phyloP scores from a whole-genome alignment of 495 filamentous ascomycete genomes.

The Cercophora newfieldiana region DNA sequence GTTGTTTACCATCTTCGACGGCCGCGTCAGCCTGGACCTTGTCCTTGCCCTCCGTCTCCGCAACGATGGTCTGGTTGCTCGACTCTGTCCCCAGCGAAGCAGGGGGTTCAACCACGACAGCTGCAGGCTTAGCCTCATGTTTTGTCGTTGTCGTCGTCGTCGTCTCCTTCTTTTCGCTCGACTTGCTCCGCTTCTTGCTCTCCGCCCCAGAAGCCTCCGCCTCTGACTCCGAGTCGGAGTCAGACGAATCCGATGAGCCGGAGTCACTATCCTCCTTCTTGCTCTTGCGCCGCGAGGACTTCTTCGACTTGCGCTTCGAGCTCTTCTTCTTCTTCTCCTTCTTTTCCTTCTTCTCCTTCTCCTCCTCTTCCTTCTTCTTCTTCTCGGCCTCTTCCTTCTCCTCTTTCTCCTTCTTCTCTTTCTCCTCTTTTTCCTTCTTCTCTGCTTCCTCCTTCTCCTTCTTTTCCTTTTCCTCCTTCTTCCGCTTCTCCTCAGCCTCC shows the following conservation, averaged over 20 bases:
- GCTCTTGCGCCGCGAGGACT: conserved; percentile 14
- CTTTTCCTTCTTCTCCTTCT: conserved; percentile 17
- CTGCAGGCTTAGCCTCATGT: neutral
- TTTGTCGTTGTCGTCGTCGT: neutral
- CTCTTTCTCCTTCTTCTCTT: conserved; percentile 28
- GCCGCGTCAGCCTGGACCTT: neutral
- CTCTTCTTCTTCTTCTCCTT: conserved; percentile 18
- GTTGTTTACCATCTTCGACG: conserved; percentile 18
- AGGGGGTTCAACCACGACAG: conserved; percentile 3
- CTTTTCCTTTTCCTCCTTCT: conserved; percentile 37
- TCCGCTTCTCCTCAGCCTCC: conserved; percentile 46
- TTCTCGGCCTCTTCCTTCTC: conserved; percentile 32
- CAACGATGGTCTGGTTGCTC: conserved; percentile 12
- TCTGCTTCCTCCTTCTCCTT: conserved; percentile 37
- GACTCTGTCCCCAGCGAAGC: conserved; percentile 5
- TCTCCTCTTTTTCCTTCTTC: conserved; percentile 30
- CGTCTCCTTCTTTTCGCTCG: conserved; percentile 10
- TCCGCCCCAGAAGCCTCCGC: conserved; percentile 18
- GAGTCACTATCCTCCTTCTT: conserved; percentile 10
- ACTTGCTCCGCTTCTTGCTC: conserved; percentile 23
- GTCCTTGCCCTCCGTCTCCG: neutral
- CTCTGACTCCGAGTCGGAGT: conserved; percentile 18
- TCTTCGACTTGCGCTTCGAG: conserved; percentile 15
- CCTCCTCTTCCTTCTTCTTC: conserved; percentile 24
- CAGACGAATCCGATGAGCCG: conserved; percentile 18